These are phyloP conservation scores for Danielia oregonensis DNA, from an alignment of 805 yeast genomes.

Conservation along the genomic window DNA sequence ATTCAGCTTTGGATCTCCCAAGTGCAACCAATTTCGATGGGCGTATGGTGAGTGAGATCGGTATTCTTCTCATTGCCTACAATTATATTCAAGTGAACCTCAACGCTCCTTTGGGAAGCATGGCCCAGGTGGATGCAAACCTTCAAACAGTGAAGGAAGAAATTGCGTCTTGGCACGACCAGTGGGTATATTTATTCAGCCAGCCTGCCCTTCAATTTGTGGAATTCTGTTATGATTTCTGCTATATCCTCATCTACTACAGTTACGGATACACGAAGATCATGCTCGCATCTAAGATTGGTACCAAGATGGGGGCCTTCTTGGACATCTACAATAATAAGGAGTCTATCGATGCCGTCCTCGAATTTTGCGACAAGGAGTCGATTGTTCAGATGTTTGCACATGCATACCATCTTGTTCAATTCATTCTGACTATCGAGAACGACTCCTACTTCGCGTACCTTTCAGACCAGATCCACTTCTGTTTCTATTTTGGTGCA, in stretches of 20 bases:
- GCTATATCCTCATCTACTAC: slow-evolving; percentile 48
- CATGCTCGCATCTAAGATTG: slow-evolving; percentile 1
- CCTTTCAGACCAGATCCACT: slow-evolving; percentile 68
- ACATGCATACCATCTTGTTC: slow-evolving; percentile 42
- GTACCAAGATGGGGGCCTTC: slow-evolving; percentile 6
- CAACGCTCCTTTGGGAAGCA: slow-evolving; percentile 11
- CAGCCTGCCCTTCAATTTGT: slow-evolving; percentile 75
- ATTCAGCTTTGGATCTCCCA: slow-evolving; percentile 52
- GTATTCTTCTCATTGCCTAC: slow-evolving; percentile 55
- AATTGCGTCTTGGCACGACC: slow-evolving; percentile 57
- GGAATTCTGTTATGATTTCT: slow-evolving; percentile 65
- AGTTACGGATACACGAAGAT: slow-evolving; percentile 25
- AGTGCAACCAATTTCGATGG: slow-evolving; percentile 76
- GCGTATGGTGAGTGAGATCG: slow-evolving; percentile 75
- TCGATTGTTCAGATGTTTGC: slow-evolving; percentile 33
- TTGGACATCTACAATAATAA: slow-evolving; percentile 15
- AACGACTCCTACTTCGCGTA: slow-evolving; percentile 60
- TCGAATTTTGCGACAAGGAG: slow-evolving; percentile 22
- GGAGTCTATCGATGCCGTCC: slow-evolving; percentile 20
- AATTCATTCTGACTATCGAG: slow-evolving; percentile 36
- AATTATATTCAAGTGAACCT: slow-evolving; percentile 46
- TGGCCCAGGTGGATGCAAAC: slow-evolving; percentile 16
- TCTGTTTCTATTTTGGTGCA: slow-evolving; percentile 44
- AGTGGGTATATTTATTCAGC: slow-evolving; percentile 65
- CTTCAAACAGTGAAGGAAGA: slow-evolving; percentile 43